A percentile compares a stretch with the other conserved stretches of the same genome.
Conservation (phyloP, 2,329 filamentous ascomycete genomes). For the Neurospora sp. region DNA sequence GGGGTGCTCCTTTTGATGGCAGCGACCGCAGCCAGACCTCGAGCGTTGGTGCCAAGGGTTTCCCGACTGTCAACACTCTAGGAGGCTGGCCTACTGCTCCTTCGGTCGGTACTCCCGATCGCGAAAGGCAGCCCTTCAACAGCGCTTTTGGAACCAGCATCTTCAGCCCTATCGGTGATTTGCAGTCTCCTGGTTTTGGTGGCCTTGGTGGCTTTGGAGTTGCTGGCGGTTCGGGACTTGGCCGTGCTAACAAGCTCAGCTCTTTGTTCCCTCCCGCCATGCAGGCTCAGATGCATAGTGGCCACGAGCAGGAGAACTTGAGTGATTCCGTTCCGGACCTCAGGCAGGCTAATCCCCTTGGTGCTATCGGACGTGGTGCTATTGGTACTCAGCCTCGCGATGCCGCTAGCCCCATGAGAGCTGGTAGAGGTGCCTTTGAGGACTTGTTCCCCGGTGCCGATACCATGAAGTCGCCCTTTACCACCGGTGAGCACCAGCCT, state of each 20-base stretch:
- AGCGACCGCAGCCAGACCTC: constrained; percentile 91
- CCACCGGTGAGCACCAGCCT: constrained; percentile 29
- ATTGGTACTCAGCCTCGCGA: constrained; percentile 47
- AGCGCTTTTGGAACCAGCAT: constrained; percentile 68
- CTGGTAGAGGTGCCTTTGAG: constrained; percentile 45
- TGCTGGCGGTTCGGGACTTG: constrained; percentile 51
- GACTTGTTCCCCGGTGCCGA: constrained; percentile 38
- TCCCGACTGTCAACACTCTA: constrained; percentile 51
- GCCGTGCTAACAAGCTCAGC: constrained; percentile 74
- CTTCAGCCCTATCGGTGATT: constrained; percentile 66
- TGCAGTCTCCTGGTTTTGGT: constrained; percentile 64
- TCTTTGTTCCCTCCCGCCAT: constrained; percentile 81
- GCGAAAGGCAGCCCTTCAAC: constrained; percentile 46
- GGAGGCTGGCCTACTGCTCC: constrained; percentile 50
- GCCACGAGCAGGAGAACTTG: constrained; percentile 52
- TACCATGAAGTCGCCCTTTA: constrained; percentile 27
- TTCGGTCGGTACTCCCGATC: constrained; percentile 58
- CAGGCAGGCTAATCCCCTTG: constrained; percentile 52
- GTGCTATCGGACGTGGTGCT: constrained; percentile 55
- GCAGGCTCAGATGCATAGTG: constrained; percentile 78
- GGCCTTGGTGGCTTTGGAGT: constrained; percentile 61
- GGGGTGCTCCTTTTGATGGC: constrained; percentile 48
- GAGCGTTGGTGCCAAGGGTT: constrained; percentile 71
- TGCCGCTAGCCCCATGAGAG: constrained; percentile 48
- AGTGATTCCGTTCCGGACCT: constrained; percentile 50